Evolutionary conservation across 1,284 basidiomycete genomes (phyloP), one percentile per base, ranked within the genome.

Genomic region (Microbotryum intermedium): DNA sequence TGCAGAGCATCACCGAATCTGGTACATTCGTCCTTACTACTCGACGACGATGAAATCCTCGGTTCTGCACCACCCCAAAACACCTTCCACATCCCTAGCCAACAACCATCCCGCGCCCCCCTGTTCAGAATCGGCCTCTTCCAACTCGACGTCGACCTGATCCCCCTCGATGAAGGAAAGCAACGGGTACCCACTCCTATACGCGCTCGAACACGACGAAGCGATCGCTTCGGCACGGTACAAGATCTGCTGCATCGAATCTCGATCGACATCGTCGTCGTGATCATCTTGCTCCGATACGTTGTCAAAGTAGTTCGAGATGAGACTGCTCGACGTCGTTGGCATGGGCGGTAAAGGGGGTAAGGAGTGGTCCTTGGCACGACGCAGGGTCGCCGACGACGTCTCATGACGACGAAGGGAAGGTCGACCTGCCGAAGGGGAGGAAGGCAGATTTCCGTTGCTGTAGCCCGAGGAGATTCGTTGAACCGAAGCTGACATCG

Each of bases 71-170:
- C 66, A 67, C 7, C 66, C 66, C 25, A 65, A 50, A 3, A 13
- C 13, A 16, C 54, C 57, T 13, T 60, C 51, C 25, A 53, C 57
- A 21, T 57, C 57, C 7, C 66, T 34, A 0, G 62, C 62, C 18
- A 66, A 59, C n/a, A 66, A 46, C 62, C 66, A 68, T 0, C 66
- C 66, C n/a, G 55, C 42, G 1, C 66, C 66, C 6, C 66, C 66
- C 44, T 65, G 59, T 3, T 55, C 61, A 4, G 53, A 43, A 42
- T 68, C 66, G 1, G 66, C 64, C 51, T 68, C 66, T 42, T 68
- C 66, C 26, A 61, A 56, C 45, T 62, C 59, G 55, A 68, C 59
- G 26, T 58, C 44, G 30, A 68, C 18, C 3, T 50, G 51, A 26
- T 65, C 61, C 10, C 59, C 59, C 9, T 55, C 47, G 3, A 57